Evolutionary conservation across 352 stramenopile species (phyloP).

Genomic region (Globisporangium mamillatum): DNA sequence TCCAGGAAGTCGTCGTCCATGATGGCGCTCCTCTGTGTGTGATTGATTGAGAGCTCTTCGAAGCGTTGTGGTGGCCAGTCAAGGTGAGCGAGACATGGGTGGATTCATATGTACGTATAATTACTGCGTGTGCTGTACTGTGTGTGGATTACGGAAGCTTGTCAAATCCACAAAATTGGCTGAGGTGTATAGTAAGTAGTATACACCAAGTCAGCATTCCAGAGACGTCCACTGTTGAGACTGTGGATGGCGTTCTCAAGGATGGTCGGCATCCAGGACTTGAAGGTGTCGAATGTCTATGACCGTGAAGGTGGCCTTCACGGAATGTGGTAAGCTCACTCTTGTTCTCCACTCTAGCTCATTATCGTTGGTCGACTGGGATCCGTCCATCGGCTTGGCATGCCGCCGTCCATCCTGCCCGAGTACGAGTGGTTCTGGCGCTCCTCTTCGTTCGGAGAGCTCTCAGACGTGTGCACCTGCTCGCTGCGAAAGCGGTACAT

Average conservation of each 20-base stretch:
- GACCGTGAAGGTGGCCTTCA: no score
- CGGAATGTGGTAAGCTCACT: no score
- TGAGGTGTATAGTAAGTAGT: slow-evolving; percentile 20
- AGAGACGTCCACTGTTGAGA: no score
- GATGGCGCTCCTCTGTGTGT: slow-evolving; percentile 10
- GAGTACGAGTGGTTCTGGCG: slow-evolving; percentile 64
- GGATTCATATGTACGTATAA: background rate
- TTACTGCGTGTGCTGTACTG: background rate
- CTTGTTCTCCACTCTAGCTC: no score
- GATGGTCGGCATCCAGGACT: no score
- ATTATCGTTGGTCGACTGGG: no score
- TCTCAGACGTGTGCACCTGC: slow-evolving; percentile 65
- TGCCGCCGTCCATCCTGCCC: slow-evolving; percentile 63
- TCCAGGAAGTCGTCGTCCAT: slow-evolving; percentile 64
- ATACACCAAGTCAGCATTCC: no score
- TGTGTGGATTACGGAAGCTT: slow-evolving; percentile 49
- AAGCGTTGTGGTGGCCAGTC: slow-evolving; percentile 17
- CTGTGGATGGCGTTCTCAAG: no score
- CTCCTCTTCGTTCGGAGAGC: slow-evolving; percentile 52
- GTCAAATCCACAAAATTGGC: background rate
- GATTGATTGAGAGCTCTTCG: slow-evolving; percentile 8
- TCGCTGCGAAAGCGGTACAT: slow-evolving; percentile 67
- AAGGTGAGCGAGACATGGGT: background rate
- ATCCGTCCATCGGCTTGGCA: slow-evolving; percentile 27
- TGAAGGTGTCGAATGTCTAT: no score